Percentiles rank a stretch among this genome's conserved stretches.
Conservation (phyloP, 1,284 basidiomycete species). For the Pseudozyma hubeiensis region DNA sequence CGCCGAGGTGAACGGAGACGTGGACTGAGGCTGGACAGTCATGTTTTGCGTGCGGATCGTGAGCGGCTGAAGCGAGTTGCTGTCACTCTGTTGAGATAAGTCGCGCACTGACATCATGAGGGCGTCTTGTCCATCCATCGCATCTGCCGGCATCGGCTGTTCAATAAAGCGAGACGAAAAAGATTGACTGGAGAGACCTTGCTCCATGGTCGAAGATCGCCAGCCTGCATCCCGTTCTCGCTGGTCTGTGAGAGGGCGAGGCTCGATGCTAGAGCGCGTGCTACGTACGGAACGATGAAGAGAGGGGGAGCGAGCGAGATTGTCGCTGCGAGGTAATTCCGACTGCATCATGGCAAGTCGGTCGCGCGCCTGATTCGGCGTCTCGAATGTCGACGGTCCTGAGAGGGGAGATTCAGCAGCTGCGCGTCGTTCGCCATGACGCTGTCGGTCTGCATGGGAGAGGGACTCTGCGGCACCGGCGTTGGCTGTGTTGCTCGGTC, state of each 20-base stretch:
- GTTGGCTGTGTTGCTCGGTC: not conserved
- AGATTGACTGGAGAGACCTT: slow-evolving; percentile 2
- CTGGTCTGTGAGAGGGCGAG: not conserved
- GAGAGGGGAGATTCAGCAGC: not conserved
- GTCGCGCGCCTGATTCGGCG: slow-evolving; percentile 22
- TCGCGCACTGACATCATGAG: not conserved
- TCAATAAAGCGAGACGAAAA: slow-evolving; percentile 14
- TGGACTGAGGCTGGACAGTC: slow-evolving; percentile 5
- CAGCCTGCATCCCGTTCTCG: not conserved
- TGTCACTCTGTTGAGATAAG: slow-evolving; percentile 9
- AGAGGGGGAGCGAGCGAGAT: not conserved
- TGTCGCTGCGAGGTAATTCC: slow-evolving; percentile 1
- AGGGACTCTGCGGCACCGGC: slow-evolving; percentile 5
- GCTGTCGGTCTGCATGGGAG: slow-evolving; percentile 2
- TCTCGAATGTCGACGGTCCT: slow-evolving; percentile 13
- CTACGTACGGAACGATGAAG: slow-evolving; percentile 14
- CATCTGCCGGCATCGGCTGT: not conserved
- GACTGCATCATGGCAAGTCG: slow-evolving; percentile 22
- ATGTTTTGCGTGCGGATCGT: slow-evolving; percentile 7
- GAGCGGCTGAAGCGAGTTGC: not conserved
- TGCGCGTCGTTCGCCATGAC: slow-evolving; percentile 10
- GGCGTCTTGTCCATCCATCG: slow-evolving; percentile 1
- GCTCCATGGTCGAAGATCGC: slow-evolving; percentile 7
- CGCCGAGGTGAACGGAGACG: slow-evolving; percentile 7
- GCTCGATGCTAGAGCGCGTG: slow-evolving; percentile 11